phyloP scores from a whole-genome alignment of 805 yeast genomes.

The Candida hungchunana region DNA sequence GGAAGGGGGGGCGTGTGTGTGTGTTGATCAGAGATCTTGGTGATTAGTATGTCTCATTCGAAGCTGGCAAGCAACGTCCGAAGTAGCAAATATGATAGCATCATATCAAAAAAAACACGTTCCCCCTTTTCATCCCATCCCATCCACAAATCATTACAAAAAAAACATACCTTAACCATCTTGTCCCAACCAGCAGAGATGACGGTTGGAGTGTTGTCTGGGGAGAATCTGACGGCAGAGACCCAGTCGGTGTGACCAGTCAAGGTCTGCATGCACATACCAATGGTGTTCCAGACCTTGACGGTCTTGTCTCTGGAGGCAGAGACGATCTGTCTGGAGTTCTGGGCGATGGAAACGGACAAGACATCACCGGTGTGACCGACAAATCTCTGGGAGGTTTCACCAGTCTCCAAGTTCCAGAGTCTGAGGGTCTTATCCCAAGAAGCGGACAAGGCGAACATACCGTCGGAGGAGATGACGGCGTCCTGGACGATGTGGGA shows the following conservation, averaged over 20 bases:
- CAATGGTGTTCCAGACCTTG: conserved; percentile 98
- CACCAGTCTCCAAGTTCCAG: conserved; percentile 96
- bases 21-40: conserved; percentile 96
- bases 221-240: conserved; percentile 95
- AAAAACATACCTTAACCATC: conserved; percentile 91
- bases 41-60: conserved; percentile 97
- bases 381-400: conserved; percentile 88
- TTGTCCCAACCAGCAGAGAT: conserved; percentile 99
- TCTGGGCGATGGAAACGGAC: conserved; percentile 93
- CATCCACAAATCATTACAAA: conserved; percentile 4
- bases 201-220: conserved; percentile 69
- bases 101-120: conserved; percentile 51
- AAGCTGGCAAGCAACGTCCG: conserved; percentile 67
- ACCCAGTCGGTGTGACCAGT: conserved; percentile 99
- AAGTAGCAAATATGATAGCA: conserved; percentile 98
- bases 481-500: conserved; percentile 98
- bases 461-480: conserved; percentile 96
- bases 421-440: conserved; percentile 99
- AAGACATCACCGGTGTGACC: conserved; percentile 98
- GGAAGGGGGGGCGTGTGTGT: neutral
- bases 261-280: conserved; percentile 93
- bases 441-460: conserved; percentile 96
- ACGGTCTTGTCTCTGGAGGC: conserved; percentile 99
- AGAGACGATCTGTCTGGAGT: conserved; percentile 97
- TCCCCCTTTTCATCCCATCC: no score